A percentile compares a stretch with the other conserved stretches of the same genome.
Evolutionary conservation across 2,329 filamentous ascomycete genomes (phyloP).

Genomic region (Ophiognomonia clavigignenti-juglandacearum): DNA sequence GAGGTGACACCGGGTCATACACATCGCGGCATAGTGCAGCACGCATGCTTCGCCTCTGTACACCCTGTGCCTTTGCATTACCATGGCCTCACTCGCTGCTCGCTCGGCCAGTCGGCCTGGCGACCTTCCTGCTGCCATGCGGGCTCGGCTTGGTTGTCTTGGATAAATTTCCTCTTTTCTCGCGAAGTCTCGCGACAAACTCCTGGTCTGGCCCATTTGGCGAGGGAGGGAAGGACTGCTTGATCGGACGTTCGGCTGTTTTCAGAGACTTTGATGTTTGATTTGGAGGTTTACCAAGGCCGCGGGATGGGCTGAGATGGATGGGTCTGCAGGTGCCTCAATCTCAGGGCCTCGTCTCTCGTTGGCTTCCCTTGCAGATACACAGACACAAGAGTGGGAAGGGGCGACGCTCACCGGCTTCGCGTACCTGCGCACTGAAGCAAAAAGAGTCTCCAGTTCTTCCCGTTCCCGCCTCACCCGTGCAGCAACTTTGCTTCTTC

Average conservation of each 20-base stretch:
- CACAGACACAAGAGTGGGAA: not conserved
- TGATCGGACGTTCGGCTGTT: not conserved
- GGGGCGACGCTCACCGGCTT: not conserved
- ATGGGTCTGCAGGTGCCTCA: too few species aligned
- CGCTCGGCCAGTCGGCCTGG: too few species aligned
- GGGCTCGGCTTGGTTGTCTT: slow-evolving; percentile 8
- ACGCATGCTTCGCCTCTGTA: too few species aligned
- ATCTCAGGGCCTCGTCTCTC: too few species aligned
- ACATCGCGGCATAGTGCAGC: too few species aligned
- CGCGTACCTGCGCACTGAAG: not conserved
- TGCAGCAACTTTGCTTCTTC: not conserved
- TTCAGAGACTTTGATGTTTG: slow-evolving; percentile 2
- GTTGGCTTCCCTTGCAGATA: not conserved
- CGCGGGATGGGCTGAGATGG: too few species aligned
- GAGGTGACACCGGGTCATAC: too few species aligned
- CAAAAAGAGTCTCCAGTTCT: too few species aligned
- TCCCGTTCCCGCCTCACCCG: too few species aligned
- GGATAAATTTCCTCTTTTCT: slow-evolving; percentile 13
- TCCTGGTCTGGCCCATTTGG: not conserved
- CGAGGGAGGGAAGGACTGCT: not conserved
- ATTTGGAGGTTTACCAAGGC: not conserved
- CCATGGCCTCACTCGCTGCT: too few species aligned
- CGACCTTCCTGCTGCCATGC: not conserved
- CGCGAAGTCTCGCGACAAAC: not conserved
- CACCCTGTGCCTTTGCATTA: too few species aligned